Evolutionary conservation across 202 grass and related monocot species (phyloP), one percentile per base, ranked within the genome.

Genomic region (Panicum virgatum): DNA sequence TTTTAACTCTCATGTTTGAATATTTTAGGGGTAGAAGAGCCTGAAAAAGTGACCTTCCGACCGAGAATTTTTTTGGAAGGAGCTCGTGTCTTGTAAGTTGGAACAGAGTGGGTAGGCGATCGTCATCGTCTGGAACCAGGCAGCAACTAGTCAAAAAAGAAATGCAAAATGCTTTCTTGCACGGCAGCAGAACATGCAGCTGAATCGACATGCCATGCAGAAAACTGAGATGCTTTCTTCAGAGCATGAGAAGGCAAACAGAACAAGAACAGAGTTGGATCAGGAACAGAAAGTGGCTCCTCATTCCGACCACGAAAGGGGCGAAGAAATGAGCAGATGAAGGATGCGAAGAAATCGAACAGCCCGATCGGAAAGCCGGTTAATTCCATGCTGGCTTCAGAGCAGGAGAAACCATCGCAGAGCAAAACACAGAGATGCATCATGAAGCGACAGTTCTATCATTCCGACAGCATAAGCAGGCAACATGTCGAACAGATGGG

Each of bases 11-110:
- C n/a, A n/a, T n/a, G n/a, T n/a, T n/a, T n/a, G n/a, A n/a, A n/a
- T n/a, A n/a, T n/a, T n/a, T n/a, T n/a, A n/a, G n/a, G n/a, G n/a
- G n/a, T n/a, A n/a, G n/a, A n/a, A n/a, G n/a, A n/a, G n/a, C n/a
- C n/a, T n/a, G n/a, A n/a, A n/a, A n/a, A n/a, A n/a, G n/a, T n/a
- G 83, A 73, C 83, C 22, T 75, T 57, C 50, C 7, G 39, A 74
- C 32, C n/a, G 16, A 18, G 56, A 65, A 38, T 2, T 58, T 37
- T 64, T 58, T 37, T 64, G 39, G 66, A 60, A 48, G 39, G 40
- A 48, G 47, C 66, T 38, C 12, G 40, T 46, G 18, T 22, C 4
- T 66, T 22, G 76, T 48, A 53, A 47, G 3, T 66, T 22, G 76
- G 60, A 53, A 47, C 59, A 36, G 9, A 18, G 5, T 4, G 25